Conservation (phyloP, 208 protist species). For the Porcisia hertigi region DNA sequence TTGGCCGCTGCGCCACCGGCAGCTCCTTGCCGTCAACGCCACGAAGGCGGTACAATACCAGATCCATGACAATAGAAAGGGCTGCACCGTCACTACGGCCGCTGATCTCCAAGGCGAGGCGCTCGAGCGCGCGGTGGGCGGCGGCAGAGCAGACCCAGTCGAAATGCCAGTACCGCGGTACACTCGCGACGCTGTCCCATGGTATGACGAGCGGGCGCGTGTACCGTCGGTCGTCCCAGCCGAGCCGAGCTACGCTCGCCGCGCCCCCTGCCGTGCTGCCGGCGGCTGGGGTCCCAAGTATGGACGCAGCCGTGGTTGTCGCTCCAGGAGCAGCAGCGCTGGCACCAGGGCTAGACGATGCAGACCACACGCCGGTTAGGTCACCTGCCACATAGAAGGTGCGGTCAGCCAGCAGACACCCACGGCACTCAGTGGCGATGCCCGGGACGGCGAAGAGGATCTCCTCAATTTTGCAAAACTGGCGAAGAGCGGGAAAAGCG, state of each 20-base stretch:
- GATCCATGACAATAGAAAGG: slow-evolving; percentile 52
- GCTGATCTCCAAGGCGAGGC: slow-evolving; percentile 2
- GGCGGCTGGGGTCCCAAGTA: neutral
- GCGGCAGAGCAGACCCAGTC: slow-evolving; percentile 66
- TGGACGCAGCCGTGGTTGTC: neutral
- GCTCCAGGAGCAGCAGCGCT: neutral
- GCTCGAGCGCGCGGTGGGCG: slow-evolving; percentile 41
- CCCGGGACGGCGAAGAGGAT: slow-evolving; percentile 90
- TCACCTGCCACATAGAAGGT: slow-evolving; percentile 87
- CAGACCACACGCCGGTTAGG: slow-evolving; percentile 65
- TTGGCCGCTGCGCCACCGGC: slow-evolving; percentile 49
- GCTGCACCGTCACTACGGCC: slow-evolving; percentile 7
- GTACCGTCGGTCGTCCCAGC: slow-evolving; percentile 29
- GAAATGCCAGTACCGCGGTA: slow-evolving; percentile 58
- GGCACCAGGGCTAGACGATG: slow-evolving; percentile 4
- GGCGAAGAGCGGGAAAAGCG: slow-evolving; percentile 52
- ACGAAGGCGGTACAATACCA: slow-evolving; percentile 67
- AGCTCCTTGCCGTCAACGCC: slow-evolving; percentile 56
- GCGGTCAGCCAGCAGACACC: slow-evolving; percentile 86
- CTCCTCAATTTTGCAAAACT: slow-evolving; percentile 84
- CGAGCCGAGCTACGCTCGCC: neutral
- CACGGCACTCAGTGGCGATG: slow-evolving; percentile 80
- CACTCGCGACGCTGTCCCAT: slow-evolving; percentile 38
- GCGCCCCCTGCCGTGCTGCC: neutral
- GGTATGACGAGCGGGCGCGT: slow-evolving; percentile 54